Evolutionary conservation across 2,329 filamentous ascomycete genomes (phyloP), one percentile per base, ranked within the genome.

Genomic region (Cytospora piceicola): DNA sequence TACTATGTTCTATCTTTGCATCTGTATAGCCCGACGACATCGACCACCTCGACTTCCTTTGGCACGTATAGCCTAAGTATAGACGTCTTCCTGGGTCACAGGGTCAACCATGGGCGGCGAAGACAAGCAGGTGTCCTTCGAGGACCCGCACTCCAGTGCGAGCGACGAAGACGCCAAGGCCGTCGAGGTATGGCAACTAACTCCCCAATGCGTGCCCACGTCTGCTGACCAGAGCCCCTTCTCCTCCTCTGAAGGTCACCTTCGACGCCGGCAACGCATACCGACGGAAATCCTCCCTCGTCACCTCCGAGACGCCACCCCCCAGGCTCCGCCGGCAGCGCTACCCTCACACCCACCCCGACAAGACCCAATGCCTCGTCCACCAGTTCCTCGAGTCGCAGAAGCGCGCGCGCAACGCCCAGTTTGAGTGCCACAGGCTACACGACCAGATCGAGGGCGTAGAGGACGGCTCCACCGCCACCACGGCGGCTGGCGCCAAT

Each of bases 211-310:
- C 17, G 30, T 22, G 22, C 49, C n/a, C 63, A 12, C 15, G 30
- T 9, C 39, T 20, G 52, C 65, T 52, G 22, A 42, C 51, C 49
- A 54, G 4, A 51, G 8, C 30, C 55, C 59, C 20, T 14, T 2
- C 46, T 14, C 11, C 20, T 60, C 22, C 32, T 12, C 15, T 55
- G 24, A 49, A 87, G 85, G 87, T 90, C 58, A 82, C 86, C 27
- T 90, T 90, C 71, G 87, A 90, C 68, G 77, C 84, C 1, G 76
- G 81, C 49, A 88, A 85, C 69, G 81, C 82, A 0, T 87, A 89
- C 71, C 84, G 88, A 27, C 83, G 88, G 66, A 90, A 90, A 77
- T 89, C 86, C 72, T 90, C 88, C 15, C 80, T 90, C 58, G 84
- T 89, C 15, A 74, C 81, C 5, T 78, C 78, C 58, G 85, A 89